Evolutionary conservation across 176 grass and related monocot genomes (phyloP), one percentile per base, ranked within the genome.

Genomic region (Carex kokanica): DNA sequence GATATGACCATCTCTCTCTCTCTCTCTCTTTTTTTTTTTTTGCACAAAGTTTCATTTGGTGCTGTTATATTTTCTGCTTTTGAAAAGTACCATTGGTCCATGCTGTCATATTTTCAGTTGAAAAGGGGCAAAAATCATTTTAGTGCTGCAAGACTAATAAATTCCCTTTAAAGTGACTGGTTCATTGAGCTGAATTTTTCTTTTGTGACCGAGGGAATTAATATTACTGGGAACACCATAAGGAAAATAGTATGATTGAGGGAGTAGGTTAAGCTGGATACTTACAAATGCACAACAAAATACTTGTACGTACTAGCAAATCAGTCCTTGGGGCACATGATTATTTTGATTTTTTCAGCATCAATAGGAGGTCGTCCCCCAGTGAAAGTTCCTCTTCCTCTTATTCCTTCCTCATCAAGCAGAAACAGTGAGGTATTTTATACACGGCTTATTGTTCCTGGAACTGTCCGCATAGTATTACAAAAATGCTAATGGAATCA

Each of bases 361-460:
- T 72, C 64, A 80, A 66, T 78, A 89, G 92, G 89, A 54, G 64
- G 84, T 81, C 57, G 85, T 17, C 71, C 68, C 65, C 82, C 81
- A 56, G 77, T 83, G 41, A 90, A 90, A 85, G 86, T 90, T 59
- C 88, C 88, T 74, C 51, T 81, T 81, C 88, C 63, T 11, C 21
- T 87, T 13, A 52, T 73, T 55, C 25, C 71, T 32, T 81, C 73
- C 34, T 56, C 45, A 83, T 67, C 84, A 69, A 83, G 47, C 23
- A 86, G 23, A 64, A 83, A 36, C 27, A 43, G 61, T 78, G 69
- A 89, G 88, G 88, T 85, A 82, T 10, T 21, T 51, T 49, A 51
- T 34, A 74, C 41, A n/a, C 25, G 70, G 32, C 65, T 56, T 60
- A 75, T 29, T 57, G 7, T 83, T 83, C 51, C 38, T 66, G 8